Conservation (phyloP, 805 yeast species). For the Cyberlindnera mississippiensis region DNA sequence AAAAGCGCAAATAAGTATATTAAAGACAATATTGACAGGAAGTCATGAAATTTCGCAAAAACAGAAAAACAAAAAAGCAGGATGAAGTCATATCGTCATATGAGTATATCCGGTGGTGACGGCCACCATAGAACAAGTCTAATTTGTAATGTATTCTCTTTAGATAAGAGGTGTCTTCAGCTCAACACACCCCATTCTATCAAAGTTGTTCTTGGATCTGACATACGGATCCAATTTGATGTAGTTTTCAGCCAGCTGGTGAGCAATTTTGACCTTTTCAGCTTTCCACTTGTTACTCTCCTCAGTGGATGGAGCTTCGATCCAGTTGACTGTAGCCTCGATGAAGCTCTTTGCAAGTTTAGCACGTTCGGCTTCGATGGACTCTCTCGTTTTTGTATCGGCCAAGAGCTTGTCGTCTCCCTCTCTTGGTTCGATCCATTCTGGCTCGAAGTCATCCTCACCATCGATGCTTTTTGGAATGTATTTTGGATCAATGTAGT, state of each 20-base stretch:
- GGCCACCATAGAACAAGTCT: neutral
- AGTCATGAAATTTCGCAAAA: no score
- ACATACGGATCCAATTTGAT: slow-evolving; percentile 72
- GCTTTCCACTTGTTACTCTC: slow-evolving; percentile 45
- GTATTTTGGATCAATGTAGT: slow-evolving; percentile 53
- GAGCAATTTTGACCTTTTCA: slow-evolving; percentile 52
- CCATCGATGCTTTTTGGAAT: slow-evolving; percentile 81
- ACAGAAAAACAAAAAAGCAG: no score
- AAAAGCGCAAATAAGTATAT: no score
- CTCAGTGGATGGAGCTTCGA: slow-evolving; percentile 53
- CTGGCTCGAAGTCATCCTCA: slow-evolving; percentile 49
- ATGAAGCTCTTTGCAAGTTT: slow-evolving; percentile 51
- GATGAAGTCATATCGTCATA: no score
- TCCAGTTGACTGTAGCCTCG: slow-evolving; percentile 72
- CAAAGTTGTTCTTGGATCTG: slow-evolving; percentile 75
- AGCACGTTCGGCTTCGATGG: slow-evolving; percentile 49
- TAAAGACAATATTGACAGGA: no score
- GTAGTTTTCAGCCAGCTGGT: slow-evolving; percentile 58
- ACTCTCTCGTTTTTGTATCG: slow-evolving; percentile 43
- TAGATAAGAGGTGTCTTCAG: neutral
- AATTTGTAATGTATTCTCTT: neutral
- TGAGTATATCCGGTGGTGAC: no score
- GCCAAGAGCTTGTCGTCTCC: slow-evolving; percentile 49
- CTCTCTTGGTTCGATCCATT: slow-evolving; percentile 57
- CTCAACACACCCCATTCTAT: slow-evolving; percentile 53